Conservation (phyloP, 2,329 filamentous ascomycete genomes). For the Talaromyces marneffei region DNA sequence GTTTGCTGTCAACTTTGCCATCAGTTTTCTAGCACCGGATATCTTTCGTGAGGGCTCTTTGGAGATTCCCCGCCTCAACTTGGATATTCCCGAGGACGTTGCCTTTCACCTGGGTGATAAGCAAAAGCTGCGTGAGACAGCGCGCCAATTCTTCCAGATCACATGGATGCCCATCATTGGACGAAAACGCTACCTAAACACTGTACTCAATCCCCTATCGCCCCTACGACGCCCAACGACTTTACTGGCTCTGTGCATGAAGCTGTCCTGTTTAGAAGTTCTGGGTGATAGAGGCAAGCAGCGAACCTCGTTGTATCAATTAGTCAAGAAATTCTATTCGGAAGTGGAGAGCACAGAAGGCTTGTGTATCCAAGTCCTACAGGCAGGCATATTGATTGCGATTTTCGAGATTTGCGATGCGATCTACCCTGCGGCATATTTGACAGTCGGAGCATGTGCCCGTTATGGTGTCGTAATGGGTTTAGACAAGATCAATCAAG, state of each 20-base stretch:
- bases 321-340: constrained; percentile 3
- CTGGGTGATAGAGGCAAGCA: background rate
- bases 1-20: background rate
- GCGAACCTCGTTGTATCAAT: background rate
- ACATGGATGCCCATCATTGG: constrained; percentile 9
- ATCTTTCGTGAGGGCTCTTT: background rate
- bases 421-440: constrained; percentile 8
- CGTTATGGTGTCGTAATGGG: constrained; percentile 8
- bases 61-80: background rate
- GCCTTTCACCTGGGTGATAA: background rate
- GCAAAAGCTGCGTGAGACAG: background rate
- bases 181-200: background rate
- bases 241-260: constrained; percentile 4
- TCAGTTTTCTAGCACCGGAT: constrained; percentile 8
- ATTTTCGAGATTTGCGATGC: constrained; percentile 10
- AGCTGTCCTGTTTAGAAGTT: background rate
- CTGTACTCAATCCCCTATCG: constrained; percentile 4
- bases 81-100: constrained; percentile 4
- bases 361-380: constrained; percentile 4
- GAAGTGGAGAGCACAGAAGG: constrained; percentile 10
- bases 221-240: background rate
- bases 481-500: constrained; percentile 4
- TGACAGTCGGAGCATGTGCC: constrained; percentile 8
- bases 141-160: constrained; percentile 1
- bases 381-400: constrained; percentile 7